Evolutionary conservation across 2,329 filamentous ascomycete species (phyloP).

Genomic region (Calonectria honghensis): DNA sequence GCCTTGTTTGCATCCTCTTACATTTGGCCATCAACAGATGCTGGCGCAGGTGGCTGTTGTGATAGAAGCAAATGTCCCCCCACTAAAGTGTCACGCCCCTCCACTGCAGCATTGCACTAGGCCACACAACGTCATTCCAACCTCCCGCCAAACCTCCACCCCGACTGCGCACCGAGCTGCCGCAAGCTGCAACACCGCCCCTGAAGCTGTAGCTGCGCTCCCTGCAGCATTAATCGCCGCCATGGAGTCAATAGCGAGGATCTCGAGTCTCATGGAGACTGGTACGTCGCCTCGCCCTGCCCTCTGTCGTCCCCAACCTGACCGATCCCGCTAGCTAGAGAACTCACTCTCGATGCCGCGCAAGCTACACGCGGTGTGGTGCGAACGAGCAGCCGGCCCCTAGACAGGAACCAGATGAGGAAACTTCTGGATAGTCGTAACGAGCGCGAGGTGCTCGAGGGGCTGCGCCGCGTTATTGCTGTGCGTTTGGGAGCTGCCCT

Average conservation of each 20-base stretch:
- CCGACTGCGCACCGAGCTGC: slow-evolving; percentile 41
- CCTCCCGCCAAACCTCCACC: slow-evolving; percentile 39
- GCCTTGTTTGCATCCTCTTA: not conserved
- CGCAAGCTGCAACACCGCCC: slow-evolving; percentile 35
- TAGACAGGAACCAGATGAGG: slow-evolving; percentile 91
- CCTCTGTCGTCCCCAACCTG: slow-evolving; percentile 42
- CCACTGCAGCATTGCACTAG: slow-evolving; percentile 37
- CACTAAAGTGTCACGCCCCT: slow-evolving; percentile 49
- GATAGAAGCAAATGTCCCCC: slow-evolving; percentile 34
- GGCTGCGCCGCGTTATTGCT: slow-evolving; percentile 89
- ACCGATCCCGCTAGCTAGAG: slow-evolving; percentile 79
- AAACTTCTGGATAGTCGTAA: slow-evolving; percentile 95
- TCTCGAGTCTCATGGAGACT: slow-evolving; percentile 95
- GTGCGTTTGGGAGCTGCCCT: slow-evolving; percentile 70
- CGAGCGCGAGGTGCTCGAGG: slow-evolving; percentile 94
- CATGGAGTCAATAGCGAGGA: slow-evolving; percentile 98
- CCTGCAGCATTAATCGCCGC: slow-evolving; percentile 44
- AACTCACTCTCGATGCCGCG: slow-evolving; percentile 97
- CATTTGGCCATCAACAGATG: not conserved
- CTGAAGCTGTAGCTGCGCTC: slow-evolving; percentile 44
- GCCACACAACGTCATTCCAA: slow-evolving; percentile 54
- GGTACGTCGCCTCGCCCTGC: slow-evolving; percentile 72
- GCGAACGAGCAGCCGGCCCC: slow-evolving; percentile 76
- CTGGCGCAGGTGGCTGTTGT: not conserved
- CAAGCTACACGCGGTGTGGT: slow-evolving; percentile 83